Percentiles rank a stretch among this genome's conserved stretches.
Evolutionary conservation across 192 early-diverging fungal genomes (phyloP).

Genomic region (Coemansia sp.): DNA sequence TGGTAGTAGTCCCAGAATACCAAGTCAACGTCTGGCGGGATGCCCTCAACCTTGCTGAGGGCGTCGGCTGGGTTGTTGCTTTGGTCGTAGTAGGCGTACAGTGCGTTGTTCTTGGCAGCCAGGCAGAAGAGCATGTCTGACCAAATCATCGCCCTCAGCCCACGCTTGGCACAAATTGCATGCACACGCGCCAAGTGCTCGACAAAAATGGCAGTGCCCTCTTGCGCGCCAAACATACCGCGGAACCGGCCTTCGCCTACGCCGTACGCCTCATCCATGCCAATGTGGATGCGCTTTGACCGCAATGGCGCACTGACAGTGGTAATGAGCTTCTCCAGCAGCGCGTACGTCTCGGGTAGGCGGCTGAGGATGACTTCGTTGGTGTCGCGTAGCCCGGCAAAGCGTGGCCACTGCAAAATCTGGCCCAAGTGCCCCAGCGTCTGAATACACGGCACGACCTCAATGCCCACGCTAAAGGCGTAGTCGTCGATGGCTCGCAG

Average conservation of each 20-base stretch:
- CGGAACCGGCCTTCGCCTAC: conserved; percentile 82
- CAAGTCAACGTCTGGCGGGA: conserved; percentile 68
- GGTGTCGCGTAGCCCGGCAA: conserved; percentile 74
- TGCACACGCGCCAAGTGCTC: conserved; percentile 74
- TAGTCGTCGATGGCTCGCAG: conserved; percentile 75
- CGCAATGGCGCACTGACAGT: conserved; percentile 66
- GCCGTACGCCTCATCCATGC: conserved; percentile 88
- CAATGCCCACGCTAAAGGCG: conserved; percentile 72
- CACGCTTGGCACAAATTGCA: conserved; percentile 64
- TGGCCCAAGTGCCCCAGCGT: conserved; percentile 89
- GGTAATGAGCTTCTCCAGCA: conserved; percentile 74
- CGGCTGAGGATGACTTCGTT: conserved; percentile 73
- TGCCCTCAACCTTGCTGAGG: conserved; percentile 44
- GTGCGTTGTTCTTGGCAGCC: conserved; percentile 79
- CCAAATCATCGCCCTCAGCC: conserved; percentile 80
- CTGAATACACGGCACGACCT: conserved; percentile 88
- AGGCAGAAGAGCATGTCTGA: conserved; percentile 72
- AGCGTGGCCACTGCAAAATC: conserved; percentile 86
- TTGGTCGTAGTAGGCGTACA: conserved; percentile 80
- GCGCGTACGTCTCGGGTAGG: conserved; percentile 74
- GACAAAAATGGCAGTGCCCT: conserved; percentile 71
- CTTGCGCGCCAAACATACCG: conserved; percentile 73
- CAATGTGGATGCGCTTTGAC: conserved; percentile 81
- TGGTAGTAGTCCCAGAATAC: conserved; percentile 93
- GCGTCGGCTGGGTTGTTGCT: conserved; percentile 62